These are phyloP conservation scores for Sporothrix pseudoabietina DNA, from an alignment of 2,329 filamentous ascomycete species.

Conservation along the genomic window DNA sequence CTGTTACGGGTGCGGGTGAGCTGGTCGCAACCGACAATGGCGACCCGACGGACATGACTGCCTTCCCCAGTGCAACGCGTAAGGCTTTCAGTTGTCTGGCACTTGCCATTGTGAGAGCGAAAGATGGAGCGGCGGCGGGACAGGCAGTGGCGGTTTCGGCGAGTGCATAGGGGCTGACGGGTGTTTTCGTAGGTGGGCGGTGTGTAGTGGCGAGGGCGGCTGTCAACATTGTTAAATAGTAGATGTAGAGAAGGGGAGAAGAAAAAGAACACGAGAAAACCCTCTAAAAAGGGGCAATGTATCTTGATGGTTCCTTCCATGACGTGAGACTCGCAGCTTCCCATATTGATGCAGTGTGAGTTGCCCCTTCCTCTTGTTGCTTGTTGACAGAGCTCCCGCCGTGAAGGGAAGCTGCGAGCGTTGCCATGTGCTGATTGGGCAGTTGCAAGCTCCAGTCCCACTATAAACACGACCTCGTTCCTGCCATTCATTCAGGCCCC, in stretches of 20 bases:
- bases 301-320: background rate
- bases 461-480: slow-evolving; percentile 28
- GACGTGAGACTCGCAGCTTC: background rate
- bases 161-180: slow-evolving; percentile 31
- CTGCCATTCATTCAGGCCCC: slow-evolving; percentile 11
- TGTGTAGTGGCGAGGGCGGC: background rate
- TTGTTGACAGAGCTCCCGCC: background rate
- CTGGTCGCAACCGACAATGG: slow-evolving; percentile 57
- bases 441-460: slow-evolving; percentile 19
- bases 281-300: background rate
- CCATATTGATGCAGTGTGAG: background rate
- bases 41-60: slow-evolving; percentile 49
- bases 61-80: slow-evolving; percentile 46
- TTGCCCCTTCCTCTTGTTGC: slow-evolving; percentile 6
- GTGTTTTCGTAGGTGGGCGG: slow-evolving; percentile 1
- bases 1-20: slow-evolving; percentile 47
- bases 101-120: slow-evolving; percentile 45
- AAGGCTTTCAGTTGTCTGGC: slow-evolving; percentile 48
- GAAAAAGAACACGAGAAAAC: background rate
- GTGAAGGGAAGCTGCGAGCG: slow-evolving; percentile 12
- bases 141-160: slow-evolving; percentile 30
- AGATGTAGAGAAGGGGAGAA: no score
- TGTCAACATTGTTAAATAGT: background rate
- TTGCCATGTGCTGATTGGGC: slow-evolving; percentile 14
- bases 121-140: slow-evolving; percentile 33